Percentiles rank a stretch among this genome's conserved stretches.
Conservation (phyloP, 78 protist genomes). For the Planoprotostelium fungivorum region DNA sequence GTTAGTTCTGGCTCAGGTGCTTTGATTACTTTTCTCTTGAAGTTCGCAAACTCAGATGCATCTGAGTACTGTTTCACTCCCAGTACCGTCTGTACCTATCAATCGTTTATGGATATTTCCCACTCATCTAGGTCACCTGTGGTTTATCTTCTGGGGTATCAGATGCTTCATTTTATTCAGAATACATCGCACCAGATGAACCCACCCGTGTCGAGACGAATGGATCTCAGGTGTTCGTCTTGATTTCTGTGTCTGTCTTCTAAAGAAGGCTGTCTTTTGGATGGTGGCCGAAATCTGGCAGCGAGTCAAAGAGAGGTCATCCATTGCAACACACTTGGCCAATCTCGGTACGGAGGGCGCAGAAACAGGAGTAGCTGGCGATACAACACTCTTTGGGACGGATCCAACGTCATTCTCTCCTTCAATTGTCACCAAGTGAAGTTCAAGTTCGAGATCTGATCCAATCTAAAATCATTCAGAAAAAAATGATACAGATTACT, state of each 20-base stretch:
- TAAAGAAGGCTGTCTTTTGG: neutral
- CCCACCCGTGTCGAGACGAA: too few relatives aligned
- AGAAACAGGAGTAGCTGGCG: neutral
- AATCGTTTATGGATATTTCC: too few relatives aligned
- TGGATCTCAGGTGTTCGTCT: neutral
- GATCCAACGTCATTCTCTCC: neutral
- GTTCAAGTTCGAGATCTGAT: neutral
- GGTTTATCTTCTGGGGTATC: too few relatives aligned
- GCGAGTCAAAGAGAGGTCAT: neutral
- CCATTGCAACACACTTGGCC: neutral
- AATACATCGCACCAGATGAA: too few relatives aligned
- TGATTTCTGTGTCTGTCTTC: neutral
- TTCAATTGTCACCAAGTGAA: neutral
- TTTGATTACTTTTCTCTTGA: too few relatives aligned
- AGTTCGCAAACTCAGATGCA: neutral
- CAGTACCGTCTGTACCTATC: too few relatives aligned
- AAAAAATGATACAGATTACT: too few relatives aligned
- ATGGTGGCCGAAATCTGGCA: neutral
- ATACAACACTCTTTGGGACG: neutral
- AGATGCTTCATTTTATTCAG: too few relatives aligned
- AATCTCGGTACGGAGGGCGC: neutral
- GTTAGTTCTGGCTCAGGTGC: too few relatives aligned
- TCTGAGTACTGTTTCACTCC: neutral
- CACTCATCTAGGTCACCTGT: too few relatives aligned
- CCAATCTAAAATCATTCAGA: too few relatives aligned